Base-by-base conservation (phyloP, 768 basidiomycete genomes). In the Leccinellum albellum region DNA sequence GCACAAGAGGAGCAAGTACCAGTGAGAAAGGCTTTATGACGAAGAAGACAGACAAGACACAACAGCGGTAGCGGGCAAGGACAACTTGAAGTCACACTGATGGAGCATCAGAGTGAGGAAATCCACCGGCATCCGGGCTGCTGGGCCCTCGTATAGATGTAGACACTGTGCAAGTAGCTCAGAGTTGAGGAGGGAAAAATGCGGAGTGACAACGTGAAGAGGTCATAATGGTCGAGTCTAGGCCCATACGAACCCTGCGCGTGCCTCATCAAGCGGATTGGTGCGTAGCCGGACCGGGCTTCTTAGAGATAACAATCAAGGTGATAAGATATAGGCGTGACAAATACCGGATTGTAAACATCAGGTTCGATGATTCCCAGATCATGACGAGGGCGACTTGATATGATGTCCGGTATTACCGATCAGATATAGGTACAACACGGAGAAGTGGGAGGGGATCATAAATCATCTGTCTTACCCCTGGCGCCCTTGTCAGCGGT, bases 381-480 rank as follows among this genome's bases (percentile, higher is more conserved):
- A 62, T 44, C 2, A 50, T 21, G 15, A n/a, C 52, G 44, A 1
- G 60, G 60, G 26, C 51, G 48, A 6, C 21, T 61, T 17, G 53
- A 48, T 1, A 53, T 3, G 0, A 55, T 28, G 14, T 24, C 44
- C n/a, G 7, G 14, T 4, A 5, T 3, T 14, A 6, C 15, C 56
- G 13, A 13, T 45, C 33, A 53, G 28, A 13, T 2, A 50, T 13
- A 14, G 26, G 26, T 23, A 45, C 44, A 15, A 28, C 9, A 3
- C 17, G 13, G 44, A 26, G 23, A 47, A 17, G 46, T 12, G 15
- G 9, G 46, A 47, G 9, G 21, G 26, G 6, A 28, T 2, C 24
- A 45, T 14, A 3, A 28, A 60, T 54, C 12, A 55, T 24, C 24
- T 57, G 61, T 12, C 60, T 56, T 29, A 24, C 60, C 8, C 17